phyloP scores from a whole-genome alignment of 345 rosid genomes.

The Moricandia moricandioides region DNA sequence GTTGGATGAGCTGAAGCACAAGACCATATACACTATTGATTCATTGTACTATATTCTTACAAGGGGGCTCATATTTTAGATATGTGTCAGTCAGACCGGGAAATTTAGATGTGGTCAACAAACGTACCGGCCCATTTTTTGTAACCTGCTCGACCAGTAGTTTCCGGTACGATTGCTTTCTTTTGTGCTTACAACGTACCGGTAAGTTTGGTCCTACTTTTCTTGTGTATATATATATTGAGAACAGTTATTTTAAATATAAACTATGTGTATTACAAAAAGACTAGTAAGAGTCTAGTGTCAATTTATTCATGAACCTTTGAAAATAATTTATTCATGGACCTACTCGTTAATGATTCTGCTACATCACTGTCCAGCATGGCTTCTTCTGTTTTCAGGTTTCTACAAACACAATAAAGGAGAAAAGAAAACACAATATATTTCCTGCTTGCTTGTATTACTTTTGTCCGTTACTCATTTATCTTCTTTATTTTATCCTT shows the following conservation, averaged over 20 bases:
- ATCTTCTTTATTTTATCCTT: not conserved
- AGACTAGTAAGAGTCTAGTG: not conserved
- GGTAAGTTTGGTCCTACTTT: not conserved
- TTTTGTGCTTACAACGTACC: slow-evolving; percentile 20
- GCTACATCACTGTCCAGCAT: slow-evolving; percentile 18
- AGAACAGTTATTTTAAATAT: not conserved
- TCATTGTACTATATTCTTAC: slow-evolving; percentile 3
- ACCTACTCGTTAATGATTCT: slow-evolving; percentile 2
- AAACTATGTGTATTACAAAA: not conserved
- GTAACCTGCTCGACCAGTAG: not conserved
- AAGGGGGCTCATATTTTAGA: not conserved
- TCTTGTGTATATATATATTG: not conserved
- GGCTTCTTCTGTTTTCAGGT: not conserved
- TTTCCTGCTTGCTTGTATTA: not conserved
- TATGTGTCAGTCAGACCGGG: not conserved
- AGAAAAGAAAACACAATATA: not conserved
- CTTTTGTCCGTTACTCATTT: not conserved
- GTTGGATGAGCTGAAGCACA: not conserved
- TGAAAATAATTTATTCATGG: not conserved
- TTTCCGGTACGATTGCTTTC: slow-evolving; percentile 22
- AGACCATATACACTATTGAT: not conserved
- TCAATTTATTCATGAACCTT: not conserved
- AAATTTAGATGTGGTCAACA: slow-evolving; percentile 7
- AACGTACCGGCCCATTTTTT: slow-evolving; percentile 8
- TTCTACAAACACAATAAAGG: not conserved